Base-by-base conservation (phyloP, 2,329 filamentous ascomycete species). In the Acrocalymma vagum region DNA sequence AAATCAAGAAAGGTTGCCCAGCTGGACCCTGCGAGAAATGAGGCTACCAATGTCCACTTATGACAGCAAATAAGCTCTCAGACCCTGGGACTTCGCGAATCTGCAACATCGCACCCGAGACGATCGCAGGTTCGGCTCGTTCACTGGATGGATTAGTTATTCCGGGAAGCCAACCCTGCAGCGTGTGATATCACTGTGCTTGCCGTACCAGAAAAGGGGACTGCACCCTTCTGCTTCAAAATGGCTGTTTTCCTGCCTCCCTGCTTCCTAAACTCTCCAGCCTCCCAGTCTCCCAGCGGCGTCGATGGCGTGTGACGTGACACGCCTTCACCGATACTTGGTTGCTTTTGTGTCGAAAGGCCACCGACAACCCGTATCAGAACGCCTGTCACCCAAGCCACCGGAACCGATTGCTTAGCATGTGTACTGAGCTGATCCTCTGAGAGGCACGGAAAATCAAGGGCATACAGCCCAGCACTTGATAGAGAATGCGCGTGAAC, bases 301-400 rank as follows among this genome's bases (percentile, higher is more conserved):
- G n/a, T n/a, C n/a, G n/a, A n/a, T 35, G 30, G 13, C 14, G 52
- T 51, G 45, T 26, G 28, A 53, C 41, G 45, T 45, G 23, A 22
- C 34, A 35, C 38, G 27, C n/a, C n/a, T 25, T 37, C 42, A 20
- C 37, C 42, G 32, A 29, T 29, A 31, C 22, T 22, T 30, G 20
- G 18, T 29, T 52, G 30, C 37, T 40, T 48, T 51, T 48, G 27
- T 23, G 9, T 16, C 29, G 28, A 24, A 10, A 34, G 20, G 23
- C 14, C n/a, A 13, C 36, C 32, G 14, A 33, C 30, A 25, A 11
- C 10, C 45, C 20, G 30, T 37, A 18, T 28, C 39, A 34, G 43
- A 45, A 37, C 37, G 44, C 51, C 38, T 55, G 49, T 57, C 51
- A 52, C 41, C 40, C 47, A 35, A 22, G 17, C 29, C 20, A 38